phyloP scores from a whole-genome alignment of 1,284 basidiomycete genomes.

The Amylostereum chailletii region DNA sequence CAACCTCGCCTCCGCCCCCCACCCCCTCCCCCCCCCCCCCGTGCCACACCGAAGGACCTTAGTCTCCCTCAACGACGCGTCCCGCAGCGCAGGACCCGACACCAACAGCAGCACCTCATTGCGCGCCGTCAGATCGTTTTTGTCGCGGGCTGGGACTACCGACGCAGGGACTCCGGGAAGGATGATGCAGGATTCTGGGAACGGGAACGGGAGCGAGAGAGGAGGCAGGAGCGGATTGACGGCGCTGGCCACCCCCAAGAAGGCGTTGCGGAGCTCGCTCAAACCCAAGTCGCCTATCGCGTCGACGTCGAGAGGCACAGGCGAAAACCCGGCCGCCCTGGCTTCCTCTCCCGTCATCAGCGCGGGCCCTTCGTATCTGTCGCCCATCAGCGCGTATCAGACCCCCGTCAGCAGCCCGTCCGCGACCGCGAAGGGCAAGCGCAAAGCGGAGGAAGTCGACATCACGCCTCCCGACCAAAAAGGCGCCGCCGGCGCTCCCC shows the following conservation, averaged over 20 bases:
- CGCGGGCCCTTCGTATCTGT: conserved; percentile 4
- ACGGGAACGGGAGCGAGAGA: no score
- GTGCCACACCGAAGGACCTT: no score
- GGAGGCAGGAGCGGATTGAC: no score
- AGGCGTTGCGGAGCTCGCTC: conserved; percentile 11
- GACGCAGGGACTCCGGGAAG: no score
- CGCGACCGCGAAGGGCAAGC: conserved; percentile 29
- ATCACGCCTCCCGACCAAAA: conserved; percentile 39
- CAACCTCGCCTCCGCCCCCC: neutral
- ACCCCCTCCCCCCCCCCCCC: neutral
- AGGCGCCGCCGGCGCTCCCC: conserved; percentile 1
- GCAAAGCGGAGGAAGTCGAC: conserved; percentile 42
- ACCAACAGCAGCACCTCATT: no score
- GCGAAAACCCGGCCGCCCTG: neutral
- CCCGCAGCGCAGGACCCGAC: no score
- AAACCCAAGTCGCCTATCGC: conserved; percentile 9
- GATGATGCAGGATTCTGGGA: no score
- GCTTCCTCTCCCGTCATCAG: conserved; percentile 14
- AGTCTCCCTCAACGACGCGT: no score
- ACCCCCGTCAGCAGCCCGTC: neutral
- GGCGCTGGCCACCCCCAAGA: neutral
- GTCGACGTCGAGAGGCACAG: conserved; percentile 8
- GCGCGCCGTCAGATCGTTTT: no score
- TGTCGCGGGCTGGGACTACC: no score
- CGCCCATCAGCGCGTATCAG: no score